These are phyloP conservation scores for Whalleya microplaca DNA, from an alignment of 2,329 filamentous ascomycete genomes.

Conservation along the genomic window DNA sequence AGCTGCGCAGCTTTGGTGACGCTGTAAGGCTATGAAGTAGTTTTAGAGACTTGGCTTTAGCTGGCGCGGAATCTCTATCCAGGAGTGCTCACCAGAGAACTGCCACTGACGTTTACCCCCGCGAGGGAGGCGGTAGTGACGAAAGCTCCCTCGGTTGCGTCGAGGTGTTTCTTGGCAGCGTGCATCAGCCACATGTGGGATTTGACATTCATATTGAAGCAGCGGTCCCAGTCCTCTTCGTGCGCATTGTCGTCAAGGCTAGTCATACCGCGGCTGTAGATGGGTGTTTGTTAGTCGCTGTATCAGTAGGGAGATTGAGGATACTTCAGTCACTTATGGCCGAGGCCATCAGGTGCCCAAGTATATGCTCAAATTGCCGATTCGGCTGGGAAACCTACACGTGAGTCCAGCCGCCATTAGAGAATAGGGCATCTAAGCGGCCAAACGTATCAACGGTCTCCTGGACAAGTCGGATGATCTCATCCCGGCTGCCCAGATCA, in stretches of 20 bases:
- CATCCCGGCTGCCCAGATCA: slow-evolving; percentile 64
- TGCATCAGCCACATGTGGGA: slow-evolving; percentile 63
- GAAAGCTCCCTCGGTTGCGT: slow-evolving; percentile 62
- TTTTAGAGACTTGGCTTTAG: not conserved
- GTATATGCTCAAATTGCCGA: slow-evolving; percentile 9
- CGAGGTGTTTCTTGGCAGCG: slow-evolving; percentile 56
- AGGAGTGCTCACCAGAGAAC: slow-evolving; percentile 51
- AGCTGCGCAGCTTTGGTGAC: slow-evolving; percentile 77
- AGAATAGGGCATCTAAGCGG: slow-evolving; percentile 76
- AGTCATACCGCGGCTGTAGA: slow-evolving; percentile 41
- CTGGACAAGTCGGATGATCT: slow-evolving; percentile 62
- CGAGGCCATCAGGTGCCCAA: not conserved
- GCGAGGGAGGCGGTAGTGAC: slow-evolving; percentile 67
- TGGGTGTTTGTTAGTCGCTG: slow-evolving; percentile 2
- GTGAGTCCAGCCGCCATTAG: slow-evolving; percentile 67
- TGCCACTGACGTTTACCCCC: slow-evolving; percentile 66
- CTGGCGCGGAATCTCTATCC: not conserved
- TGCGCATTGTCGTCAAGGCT: slow-evolving; percentile 56
- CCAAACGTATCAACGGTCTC: slow-evolving; percentile 64
- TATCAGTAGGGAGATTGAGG: not conserved
- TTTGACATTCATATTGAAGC: slow-evolving; percentile 66
- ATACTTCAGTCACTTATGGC: too few relatives aligned
- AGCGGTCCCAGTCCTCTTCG: slow-evolving; percentile 63
- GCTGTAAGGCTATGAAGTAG: slow-evolving; percentile 62
- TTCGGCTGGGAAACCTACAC: slow-evolving; percentile 29